Evolutionary conservation across 2,329 filamentous ascomycete species (phyloP), one percentile per base, ranked within the genome.

Genomic region (Chaetothyriales sp.): DNA sequence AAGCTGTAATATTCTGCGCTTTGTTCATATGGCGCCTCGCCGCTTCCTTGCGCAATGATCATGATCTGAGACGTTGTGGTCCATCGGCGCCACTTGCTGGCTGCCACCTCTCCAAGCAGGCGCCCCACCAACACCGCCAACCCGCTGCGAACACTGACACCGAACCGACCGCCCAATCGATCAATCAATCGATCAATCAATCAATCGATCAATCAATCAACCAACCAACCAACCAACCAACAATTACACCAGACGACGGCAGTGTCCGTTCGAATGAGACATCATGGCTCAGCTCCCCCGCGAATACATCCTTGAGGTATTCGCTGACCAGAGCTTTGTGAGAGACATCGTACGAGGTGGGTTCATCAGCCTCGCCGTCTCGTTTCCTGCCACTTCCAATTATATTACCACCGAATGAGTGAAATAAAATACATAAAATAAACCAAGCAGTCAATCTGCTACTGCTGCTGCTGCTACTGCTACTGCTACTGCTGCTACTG

Each of bases 301-400:
- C 61, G 88, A 95, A 69, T 95, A 94, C 71, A 86, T 86, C 59
- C 79, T 98, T 65, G 89, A 95, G 66, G 83, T 94, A 64, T 93
- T 95, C 66, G 86, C 89, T 53, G 92, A 96, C 69, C 86, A 87
- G 48, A 79, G 80, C 44, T 92, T 84, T 50, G 86, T 95, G 58
- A 86, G 85, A 66, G 90, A 96, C 65, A 84, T 96, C 50, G 82
- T 96, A 56, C 89, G 90, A 80, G 90, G 89, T 89, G 66, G 60
- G 71, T 57, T 25, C 46, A 32, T 6, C 43, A 10, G 46, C 48
- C 45, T 18, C 47, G 19, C 28, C 32, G 7, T 18, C 12, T 18
- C 44, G 12, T 10, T 46, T 3, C 36, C 10, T 12, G 18, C 22
- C n/a, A 18, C 12, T 25, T 10, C 20, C 43, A 22, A n/a, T 10